phyloP scores from a whole-genome alignment of 169 alveolate species.

The Cryptosporidium parvum region DNA sequence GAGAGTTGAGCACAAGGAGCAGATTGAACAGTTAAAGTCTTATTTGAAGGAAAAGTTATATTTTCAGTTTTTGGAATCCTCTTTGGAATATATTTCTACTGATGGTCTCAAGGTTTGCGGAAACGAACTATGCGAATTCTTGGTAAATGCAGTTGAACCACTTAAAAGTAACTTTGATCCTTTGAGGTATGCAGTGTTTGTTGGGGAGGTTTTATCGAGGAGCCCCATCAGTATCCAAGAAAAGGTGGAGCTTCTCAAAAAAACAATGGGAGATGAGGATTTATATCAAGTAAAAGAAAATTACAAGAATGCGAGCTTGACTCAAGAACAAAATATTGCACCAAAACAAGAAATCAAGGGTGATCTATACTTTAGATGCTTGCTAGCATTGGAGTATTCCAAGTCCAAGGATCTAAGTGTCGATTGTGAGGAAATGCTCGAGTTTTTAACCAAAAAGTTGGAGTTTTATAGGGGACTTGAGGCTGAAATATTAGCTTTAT shows the following conservation, averaged over 20 bases:
- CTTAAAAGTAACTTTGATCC: slow-evolving; percentile 59
- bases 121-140: slow-evolving; percentile 14
- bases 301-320: slow-evolving; percentile 35
- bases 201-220: slow-evolving; percentile 30
- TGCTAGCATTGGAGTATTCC: slow-evolving; percentile 40
- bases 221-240: background rate
- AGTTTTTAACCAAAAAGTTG: slow-evolving; percentile 38
- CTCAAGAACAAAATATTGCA: slow-evolving; percentile 53
- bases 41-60: slow-evolving; percentile 49
- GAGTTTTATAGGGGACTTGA: slow-evolving; percentile 45
- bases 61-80: slow-evolving; percentile 49
- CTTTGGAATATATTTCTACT: slow-evolving; percentile 20
- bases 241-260: slow-evolving; percentile 18
- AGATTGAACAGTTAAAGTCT: slow-evolving; percentile 22
- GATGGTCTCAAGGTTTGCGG: background rate
- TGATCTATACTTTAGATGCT: slow-evolving; percentile 36
- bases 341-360: slow-evolving; percentile 64
- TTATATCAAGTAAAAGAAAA: slow-evolving; percentile 11
- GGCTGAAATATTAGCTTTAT: slow-evolving; percentile 19
- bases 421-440: slow-evolving; percentile 56
- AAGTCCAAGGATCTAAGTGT: background rate
- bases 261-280: slow-evolving; percentile 5
- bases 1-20: slow-evolving; percentile 14
- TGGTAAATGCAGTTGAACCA: slow-evolving; percentile 42
- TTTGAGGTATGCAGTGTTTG: slow-evolving; percentile 46